Conservation (phyloP, 2,329 filamentous ascomycete genomes). For the Fusarium drepaniforme region DNA sequence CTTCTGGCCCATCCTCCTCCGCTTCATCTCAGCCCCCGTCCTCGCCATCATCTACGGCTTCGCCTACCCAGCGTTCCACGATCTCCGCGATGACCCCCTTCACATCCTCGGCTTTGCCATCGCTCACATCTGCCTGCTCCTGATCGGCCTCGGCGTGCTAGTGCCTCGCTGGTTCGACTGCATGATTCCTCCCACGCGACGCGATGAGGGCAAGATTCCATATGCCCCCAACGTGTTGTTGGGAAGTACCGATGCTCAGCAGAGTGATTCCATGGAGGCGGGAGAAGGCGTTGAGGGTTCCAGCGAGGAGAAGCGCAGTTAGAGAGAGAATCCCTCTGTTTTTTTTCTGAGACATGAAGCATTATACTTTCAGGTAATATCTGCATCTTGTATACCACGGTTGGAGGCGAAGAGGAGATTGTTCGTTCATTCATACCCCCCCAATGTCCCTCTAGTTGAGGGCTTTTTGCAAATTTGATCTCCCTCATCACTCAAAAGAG, state of each 20-base stretch:
- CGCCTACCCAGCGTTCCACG: conserved; percentile 63
- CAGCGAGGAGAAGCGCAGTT: conserved; percentile 26
- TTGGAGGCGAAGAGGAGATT: not conserved
- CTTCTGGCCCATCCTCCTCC: conserved; percentile 63
- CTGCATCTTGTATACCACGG: not conserved
- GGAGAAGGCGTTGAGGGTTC: conserved; percentile 11
- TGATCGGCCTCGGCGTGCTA: conserved; percentile 61
- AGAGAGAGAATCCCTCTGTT: not conserved
- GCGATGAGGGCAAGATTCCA: conserved; percentile 56
- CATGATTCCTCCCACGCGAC: conserved; percentile 61
- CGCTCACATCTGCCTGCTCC: conserved; percentile 59
- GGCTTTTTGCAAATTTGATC: conserved; percentile 4
- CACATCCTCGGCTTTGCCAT: conserved; percentile 63
- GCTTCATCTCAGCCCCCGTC: conserved; percentile 62
- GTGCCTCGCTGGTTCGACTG: conserved; percentile 66
- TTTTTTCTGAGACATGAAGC: conserved; percentile 1
- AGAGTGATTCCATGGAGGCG: conserved; percentile 31
- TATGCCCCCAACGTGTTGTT: conserved; percentile 43
- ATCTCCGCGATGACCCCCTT: conserved; percentile 61
- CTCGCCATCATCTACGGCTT: conserved; percentile 65
- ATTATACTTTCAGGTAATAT: not conserved
- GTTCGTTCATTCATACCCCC: not conserved
- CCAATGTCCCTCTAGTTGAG: not conserved
- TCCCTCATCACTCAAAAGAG: not conserved
- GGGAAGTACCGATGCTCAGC: conserved; percentile 20